Evolutionary conservation across 1,284 basidiomycete genomes (phyloP).

Genomic region (Cerioporus squamosus): DNA sequence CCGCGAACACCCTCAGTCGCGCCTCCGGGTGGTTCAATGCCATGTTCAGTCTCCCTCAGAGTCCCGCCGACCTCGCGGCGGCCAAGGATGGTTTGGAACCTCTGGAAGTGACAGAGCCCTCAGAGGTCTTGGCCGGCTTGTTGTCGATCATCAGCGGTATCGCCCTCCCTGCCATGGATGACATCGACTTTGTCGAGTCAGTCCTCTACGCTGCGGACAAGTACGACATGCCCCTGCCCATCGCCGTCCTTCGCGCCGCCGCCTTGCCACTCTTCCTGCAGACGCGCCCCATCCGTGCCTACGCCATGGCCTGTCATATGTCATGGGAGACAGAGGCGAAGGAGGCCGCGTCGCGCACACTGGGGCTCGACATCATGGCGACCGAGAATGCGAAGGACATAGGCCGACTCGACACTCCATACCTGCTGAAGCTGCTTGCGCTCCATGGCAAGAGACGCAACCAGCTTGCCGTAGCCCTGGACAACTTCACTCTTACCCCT

Average conservation of each 20-base stretch:
- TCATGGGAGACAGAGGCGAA: constrained; percentile 57
- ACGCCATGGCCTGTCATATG: constrained; percentile 55
- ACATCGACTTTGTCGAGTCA: constrained; percentile 52
- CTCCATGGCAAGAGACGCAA: constrained; percentile 21
- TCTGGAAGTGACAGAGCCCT: constrained; percentile 49
- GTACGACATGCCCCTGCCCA: constrained; percentile 64
- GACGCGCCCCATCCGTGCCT: constrained; percentile 53
- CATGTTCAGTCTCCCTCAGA: constrained; percentile 57
- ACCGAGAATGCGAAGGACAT: constrained; percentile 31
- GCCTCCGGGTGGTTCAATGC: constrained; percentile 61
- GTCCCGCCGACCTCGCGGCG: background rate
- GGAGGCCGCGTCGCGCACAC: constrained; percentile 47
- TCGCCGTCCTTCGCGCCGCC: constrained; percentile 53
- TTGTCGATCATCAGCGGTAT: constrained; percentile 62
- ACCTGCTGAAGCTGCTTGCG: constrained; percentile 24
- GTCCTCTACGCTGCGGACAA: constrained; percentile 62
- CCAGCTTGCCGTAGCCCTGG: background rate
- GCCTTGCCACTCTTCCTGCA: constrained; percentile 48
- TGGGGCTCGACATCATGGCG: constrained; percentile 47
- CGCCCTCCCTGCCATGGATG: constrained; percentile 47
- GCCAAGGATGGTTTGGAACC: background rate
- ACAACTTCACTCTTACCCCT: background rate
- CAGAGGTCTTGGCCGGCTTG: constrained; percentile 51
- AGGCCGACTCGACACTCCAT: constrained; percentile 15
- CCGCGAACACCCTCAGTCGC: constrained; percentile 55